Conservation (phyloP, 1,284 basidiomycete genomes). For the Porogramme epimiltina region DNA sequence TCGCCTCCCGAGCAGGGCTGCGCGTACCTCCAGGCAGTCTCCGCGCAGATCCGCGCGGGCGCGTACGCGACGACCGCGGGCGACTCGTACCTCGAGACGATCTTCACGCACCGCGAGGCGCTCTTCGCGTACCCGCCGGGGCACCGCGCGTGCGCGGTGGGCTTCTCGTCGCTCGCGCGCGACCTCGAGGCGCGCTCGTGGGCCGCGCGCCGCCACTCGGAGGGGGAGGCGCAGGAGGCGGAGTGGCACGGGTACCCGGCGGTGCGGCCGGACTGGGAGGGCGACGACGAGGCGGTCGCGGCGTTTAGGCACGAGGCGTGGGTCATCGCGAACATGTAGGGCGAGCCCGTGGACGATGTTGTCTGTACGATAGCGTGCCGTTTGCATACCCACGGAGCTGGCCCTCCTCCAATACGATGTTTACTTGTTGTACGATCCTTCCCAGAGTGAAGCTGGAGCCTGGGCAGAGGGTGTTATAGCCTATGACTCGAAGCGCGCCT, state of each 20-base stretch:
- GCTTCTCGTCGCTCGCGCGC: constrained; percentile 63
- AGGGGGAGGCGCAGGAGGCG: constrained; percentile 30
- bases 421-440: no score
- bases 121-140: constrained; percentile 57
- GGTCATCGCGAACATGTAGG: constrained; percentile 43
- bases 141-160: constrained; percentile 61
- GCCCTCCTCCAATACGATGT: no score
- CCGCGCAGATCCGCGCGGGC: constrained; percentile 48
- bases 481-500: no score
- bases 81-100: constrained; percentile 65
- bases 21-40: constrained; percentile 64
- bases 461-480: no score
- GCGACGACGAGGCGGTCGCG: constrained; percentile 63
- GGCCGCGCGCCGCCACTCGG: neutral
- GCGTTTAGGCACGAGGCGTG: constrained; percentile 64
- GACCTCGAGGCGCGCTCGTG: constrained; percentile 44
- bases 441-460: no score
- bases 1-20: constrained; percentile 30
- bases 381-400: no score
- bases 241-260: constrained; percentile 38
- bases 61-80: constrained; percentile 61
- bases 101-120: constrained; percentile 74
- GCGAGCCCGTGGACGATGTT: neutral
- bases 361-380: neutral
- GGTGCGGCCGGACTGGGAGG: constrained; percentile 60